Percentiles rank a stretch among this genome's conserved stretches.
Evolutionary conservation across 2,329 filamentous ascomycete genomes (phyloP).

Genomic region (Incumbomyces lentus): DNA sequence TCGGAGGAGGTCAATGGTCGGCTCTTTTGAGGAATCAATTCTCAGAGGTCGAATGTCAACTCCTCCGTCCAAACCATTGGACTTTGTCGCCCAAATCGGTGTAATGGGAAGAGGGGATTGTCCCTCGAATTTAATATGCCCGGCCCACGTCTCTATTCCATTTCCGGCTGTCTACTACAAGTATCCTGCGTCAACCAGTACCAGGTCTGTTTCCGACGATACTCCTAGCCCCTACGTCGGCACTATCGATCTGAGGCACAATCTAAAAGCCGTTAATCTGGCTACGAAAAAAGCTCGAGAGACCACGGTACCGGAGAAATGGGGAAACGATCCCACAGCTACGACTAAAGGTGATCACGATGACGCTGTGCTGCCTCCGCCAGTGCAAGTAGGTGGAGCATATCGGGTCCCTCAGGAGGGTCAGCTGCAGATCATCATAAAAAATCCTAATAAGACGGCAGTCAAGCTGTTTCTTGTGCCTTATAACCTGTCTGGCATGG

Average conservation of each 20-base stretch:
- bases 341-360: constrained; percentile 12
- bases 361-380: constrained; percentile 44
- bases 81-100: constrained; percentile 91
- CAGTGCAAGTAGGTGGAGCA: constrained; percentile 70
- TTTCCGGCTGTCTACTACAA: constrained; percentile 96
- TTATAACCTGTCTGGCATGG: constrained; percentile 87
- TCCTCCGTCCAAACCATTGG: constrained; percentile 78
- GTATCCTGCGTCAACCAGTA: constrained; percentile 60
- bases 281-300: constrained; percentile 1
- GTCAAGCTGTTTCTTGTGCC: constrained; percentile 92
- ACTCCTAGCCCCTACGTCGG: constrained; percentile 95
- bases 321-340: background rate
- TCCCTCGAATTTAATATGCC: constrained; percentile 73
- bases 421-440: constrained; percentile 92
- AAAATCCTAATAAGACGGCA: constrained; percentile 96
- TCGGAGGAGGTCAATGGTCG: constrained; percentile 90
- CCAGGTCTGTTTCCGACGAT: constrained; percentile 58
- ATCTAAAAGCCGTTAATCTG: constrained; percentile 41
- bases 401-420: constrained; percentile 92
- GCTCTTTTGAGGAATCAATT: constrained; percentile 96
- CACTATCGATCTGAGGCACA: constrained; percentile 79
- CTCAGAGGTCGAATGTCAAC: constrained; percentile 93
- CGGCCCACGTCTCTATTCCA: constrained; percentile 76
- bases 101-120: constrained; percentile 84
- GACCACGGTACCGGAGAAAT: background rate